Evolutionary conservation across 2,329 filamentous ascomycete genomes (phyloP).

Genomic region (Verticillium longisporum): DNA sequence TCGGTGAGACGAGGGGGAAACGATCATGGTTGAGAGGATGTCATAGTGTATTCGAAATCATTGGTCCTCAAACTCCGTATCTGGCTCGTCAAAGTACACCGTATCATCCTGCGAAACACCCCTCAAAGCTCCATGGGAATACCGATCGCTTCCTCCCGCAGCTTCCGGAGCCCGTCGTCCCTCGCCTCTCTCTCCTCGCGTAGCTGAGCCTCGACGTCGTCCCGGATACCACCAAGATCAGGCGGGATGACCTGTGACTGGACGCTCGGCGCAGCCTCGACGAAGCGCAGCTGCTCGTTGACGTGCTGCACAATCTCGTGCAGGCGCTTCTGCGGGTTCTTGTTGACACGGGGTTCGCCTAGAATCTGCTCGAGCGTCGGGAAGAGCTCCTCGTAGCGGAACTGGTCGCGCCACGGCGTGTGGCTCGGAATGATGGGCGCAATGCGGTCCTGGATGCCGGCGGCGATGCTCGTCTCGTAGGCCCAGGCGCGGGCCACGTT

Average conservation of each 20-base stretch:
- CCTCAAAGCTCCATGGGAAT: constrained; percentile 45
- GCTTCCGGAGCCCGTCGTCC: constrained; percentile 44
- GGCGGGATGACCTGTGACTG: constrained; percentile 77
- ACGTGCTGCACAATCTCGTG: constrained; percentile 69
- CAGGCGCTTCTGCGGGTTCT: constrained; percentile 71
- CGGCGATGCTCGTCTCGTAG: constrained; percentile 88
- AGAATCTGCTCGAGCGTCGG: constrained; percentile 72
- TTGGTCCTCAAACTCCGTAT: not conserved
- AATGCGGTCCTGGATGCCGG: constrained; percentile 66
- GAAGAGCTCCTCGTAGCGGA: constrained; percentile 73
- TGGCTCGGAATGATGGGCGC: constrained; percentile 67
- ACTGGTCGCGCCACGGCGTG: constrained; percentile 81
- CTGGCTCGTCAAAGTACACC: not conserved
- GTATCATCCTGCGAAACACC: not conserved
- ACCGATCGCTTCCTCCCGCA: constrained; percentile 51
- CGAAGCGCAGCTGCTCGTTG: constrained; percentile 78
- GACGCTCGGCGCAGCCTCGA: constrained; percentile 78
- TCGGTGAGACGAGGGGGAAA: too few relatives aligned
- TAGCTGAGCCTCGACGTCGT: constrained; percentile 61
- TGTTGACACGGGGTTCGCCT: constrained; percentile 65
- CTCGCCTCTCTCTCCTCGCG: constrained; percentile 57
- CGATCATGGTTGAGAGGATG: too few relatives aligned
- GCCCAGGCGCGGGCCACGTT: constrained; percentile 97
- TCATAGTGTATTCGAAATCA: not conserved
- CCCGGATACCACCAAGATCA: constrained; percentile 61